A percentile compares a stretch with the other conserved stretches of the same genome.
These are phyloP conservation scores for Alopecurus myosuroides DNA, from an alignment of 176 grass and related monocot species.

Conservation along the genomic window DNA sequence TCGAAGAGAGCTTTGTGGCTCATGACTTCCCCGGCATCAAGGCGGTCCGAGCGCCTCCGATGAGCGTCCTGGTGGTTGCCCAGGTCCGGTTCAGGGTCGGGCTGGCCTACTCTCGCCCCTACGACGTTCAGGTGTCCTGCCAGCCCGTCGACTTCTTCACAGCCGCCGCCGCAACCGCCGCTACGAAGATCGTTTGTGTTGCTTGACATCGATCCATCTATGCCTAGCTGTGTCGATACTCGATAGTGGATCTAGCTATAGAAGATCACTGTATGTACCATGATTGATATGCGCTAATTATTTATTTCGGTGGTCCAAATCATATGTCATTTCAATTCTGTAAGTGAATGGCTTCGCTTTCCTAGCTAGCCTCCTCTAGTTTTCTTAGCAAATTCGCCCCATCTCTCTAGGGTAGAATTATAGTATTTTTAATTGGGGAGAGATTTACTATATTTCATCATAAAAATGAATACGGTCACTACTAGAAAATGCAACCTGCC, in stretches of 20 bases:
- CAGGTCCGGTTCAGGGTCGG: not conserved
- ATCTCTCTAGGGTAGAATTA: no score
- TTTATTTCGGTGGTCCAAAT: not conserved
- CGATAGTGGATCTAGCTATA: not conserved
- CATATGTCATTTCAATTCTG: not conserved
- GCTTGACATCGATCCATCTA: not conserved
- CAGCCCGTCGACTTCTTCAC: slow-evolving; percentile 15
- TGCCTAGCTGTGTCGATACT: not conserved
- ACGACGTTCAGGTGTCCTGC: slow-evolving; percentile 3
- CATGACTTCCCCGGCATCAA: no score
- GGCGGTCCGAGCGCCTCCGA: not conserved
- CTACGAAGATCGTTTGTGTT: not conserved
- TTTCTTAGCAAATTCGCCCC: not conserved
- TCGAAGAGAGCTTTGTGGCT: not conserved
- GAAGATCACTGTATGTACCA: not conserved
- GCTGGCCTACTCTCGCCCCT: not conserved
- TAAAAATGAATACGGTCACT: no score
- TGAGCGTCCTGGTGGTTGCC: not conserved
- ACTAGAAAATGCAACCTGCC: no score
- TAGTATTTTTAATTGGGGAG: no score
- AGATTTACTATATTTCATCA: no score
- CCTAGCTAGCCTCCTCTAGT: not conserved
- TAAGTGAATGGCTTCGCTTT: not conserved
- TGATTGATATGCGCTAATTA: not conserved
- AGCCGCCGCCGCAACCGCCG: not conserved